Conservation (phyloP, 2,329 filamentous ascomycete species). For the Trichoderma afroharzianum region DNA sequence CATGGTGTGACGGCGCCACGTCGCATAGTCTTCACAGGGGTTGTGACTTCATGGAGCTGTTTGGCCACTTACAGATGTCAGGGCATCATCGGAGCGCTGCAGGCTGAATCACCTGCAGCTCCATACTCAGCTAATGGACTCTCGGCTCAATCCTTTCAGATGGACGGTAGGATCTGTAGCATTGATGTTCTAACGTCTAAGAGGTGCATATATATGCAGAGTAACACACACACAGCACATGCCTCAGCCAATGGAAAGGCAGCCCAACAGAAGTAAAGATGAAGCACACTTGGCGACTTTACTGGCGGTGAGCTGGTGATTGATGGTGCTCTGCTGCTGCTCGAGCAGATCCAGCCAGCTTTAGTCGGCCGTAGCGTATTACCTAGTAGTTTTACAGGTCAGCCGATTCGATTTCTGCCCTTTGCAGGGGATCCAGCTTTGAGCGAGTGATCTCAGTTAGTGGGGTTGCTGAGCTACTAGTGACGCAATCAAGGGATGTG, state of each 20-base stretch:
- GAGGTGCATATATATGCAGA: background rate
- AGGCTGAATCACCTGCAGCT: slow-evolving; percentile 7
- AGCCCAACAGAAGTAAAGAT: background rate
- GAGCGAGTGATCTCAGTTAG: background rate
- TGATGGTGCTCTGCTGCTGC: background rate
- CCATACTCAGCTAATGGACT: background rate
- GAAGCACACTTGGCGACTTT: background rate
- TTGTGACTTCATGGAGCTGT: background rate
- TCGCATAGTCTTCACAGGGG: background rate
- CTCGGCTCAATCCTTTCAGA: background rate
- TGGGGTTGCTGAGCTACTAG: slow-evolving; percentile 3
- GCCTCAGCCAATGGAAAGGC: background rate
- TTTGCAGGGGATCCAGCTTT: background rate
- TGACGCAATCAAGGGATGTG: slow-evolving; percentile 1
- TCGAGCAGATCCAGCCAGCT: background rate
- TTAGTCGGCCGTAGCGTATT: slow-evolving; percentile 7
- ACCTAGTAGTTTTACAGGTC: slow-evolving; percentile 16
- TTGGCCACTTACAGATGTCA: background rate
- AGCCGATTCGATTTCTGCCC: slow-evolving; percentile 4
- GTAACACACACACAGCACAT: background rate
- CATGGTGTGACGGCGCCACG: background rate
- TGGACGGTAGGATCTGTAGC: background rate
- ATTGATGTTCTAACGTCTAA: background rate
- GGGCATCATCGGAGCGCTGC: background rate
- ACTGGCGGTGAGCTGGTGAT: background rate